These are phyloP conservation scores for Cyberlindnera misumaiensis DNA, from an alignment of 805 yeast species.

Conservation along the genomic window DNA sequence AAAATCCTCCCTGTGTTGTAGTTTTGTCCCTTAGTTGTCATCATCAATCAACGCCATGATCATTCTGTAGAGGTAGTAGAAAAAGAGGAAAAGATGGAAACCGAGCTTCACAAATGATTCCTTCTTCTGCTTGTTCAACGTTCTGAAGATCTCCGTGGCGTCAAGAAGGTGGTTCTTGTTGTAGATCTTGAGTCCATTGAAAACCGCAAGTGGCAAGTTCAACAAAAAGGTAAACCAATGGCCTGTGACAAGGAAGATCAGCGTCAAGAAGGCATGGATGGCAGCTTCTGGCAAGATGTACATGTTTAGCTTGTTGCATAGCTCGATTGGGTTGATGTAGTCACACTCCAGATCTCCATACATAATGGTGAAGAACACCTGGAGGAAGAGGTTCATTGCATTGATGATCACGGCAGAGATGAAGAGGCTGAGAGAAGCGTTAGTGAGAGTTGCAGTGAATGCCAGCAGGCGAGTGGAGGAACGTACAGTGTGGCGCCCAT, in stretches of 20 bases:
- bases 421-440: constrained; percentile 34
- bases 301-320: constrained; percentile 87
- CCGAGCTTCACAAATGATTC: constrained; percentile 88
- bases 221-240: constrained; percentile 86
- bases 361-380: constrained; percentile 92
- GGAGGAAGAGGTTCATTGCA: constrained; percentile 82
- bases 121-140: constrained; percentile 85
- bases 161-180: constrained; percentile 82
- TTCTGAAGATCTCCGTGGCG: constrained; percentile 96
- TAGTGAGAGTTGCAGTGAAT: neutral
- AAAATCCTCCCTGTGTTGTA: too few relatives aligned
- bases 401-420: constrained; percentile 76
- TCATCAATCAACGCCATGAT: constrained; percentile 75
- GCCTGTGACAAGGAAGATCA: constrained; percentile 74
- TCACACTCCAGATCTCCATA: constrained; percentile 94
- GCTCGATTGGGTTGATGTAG: constrained; percentile 94
- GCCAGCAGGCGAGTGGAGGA: too few relatives aligned
- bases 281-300: constrained; percentile 88
- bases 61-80: constrained; percentile 94
- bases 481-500: constrained; percentile 1
- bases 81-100: constrained; percentile 85
- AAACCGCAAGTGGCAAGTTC: constrained; percentile 78
- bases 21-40: constrained; percentile 2
- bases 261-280: constrained; percentile 65
- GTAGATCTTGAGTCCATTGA: constrained; percentile 72